Evolutionary conservation across 2,329 filamentous ascomycete species (phyloP).

Genomic region (Pseudogymnoascus sp.): DNA sequence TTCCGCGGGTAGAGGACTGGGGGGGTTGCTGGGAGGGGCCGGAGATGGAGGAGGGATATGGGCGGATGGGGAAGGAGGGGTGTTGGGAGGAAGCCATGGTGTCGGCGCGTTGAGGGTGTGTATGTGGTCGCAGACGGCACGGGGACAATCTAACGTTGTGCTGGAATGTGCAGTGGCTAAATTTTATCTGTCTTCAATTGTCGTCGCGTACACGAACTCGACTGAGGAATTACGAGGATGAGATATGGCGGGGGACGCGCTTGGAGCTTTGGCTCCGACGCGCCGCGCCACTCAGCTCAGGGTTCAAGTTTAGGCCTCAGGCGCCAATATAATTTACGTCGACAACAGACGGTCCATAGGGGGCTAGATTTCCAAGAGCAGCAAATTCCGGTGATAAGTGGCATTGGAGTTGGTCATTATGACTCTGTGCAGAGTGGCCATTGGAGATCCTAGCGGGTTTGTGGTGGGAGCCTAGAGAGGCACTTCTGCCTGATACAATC

Average conservation of each 20-base stretch:
- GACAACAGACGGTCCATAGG: neutral
- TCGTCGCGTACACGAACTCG: neutral
- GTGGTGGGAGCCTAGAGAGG: conserved; percentile 2
- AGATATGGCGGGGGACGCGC: neutral
- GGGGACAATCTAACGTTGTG: neutral
- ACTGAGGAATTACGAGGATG: neutral
- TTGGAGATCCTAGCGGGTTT: neutral
- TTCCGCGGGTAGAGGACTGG: conserved; percentile 43
- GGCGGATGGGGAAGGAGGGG: conserved; percentile 43
- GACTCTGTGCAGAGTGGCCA: neutral
- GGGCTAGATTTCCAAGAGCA: neutral
- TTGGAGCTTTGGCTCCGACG: conserved; percentile 6
- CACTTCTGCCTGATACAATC: neutral
- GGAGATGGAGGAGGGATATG: conserved; percentile 34
- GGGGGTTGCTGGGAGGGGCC: conserved; percentile 33
- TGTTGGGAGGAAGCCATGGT: conserved; percentile 41
- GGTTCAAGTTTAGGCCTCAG: neutral
- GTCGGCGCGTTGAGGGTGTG: neutral
- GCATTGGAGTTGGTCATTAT: neutral
- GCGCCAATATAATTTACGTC: neutral
- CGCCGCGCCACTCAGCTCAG: neutral
- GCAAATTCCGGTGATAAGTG: neutral
- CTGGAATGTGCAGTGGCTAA: neutral
- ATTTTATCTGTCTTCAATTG: neutral
- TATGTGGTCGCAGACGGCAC: neutral